Conservation (phyloP, 2,329 filamentous ascomycete genomes). For the Penicillium sp. region DNA sequence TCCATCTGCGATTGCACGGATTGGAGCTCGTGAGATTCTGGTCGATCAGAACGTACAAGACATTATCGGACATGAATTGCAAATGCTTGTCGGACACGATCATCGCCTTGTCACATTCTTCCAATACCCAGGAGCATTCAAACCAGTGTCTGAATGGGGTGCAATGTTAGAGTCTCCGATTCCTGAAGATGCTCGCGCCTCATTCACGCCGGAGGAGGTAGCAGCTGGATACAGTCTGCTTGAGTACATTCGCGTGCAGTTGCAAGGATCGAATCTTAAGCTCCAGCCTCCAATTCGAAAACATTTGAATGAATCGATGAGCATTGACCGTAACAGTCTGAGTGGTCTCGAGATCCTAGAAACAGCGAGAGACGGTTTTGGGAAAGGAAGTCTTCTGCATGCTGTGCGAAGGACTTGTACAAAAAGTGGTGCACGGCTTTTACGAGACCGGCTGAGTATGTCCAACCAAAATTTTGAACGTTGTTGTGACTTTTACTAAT, state of each 20-base stretch:
- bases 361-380: slow-evolving; percentile 70
- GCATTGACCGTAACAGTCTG: slow-evolving; percentile 84
- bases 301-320: slow-evolving; percentile 68
- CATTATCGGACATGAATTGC: slow-evolving; percentile 53
- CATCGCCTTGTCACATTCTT: slow-evolving; percentile 69
- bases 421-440: slow-evolving; percentile 74
- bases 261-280: slow-evolving; percentile 69
- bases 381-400: slow-evolving; percentile 78
- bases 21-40: slow-evolving; percentile 76
- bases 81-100: slow-evolving; percentile 63
- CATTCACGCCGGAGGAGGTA: slow-evolving; percentile 62
- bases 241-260: slow-evolving; percentile 68
- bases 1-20: slow-evolving; percentile 70
- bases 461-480: not conserved
- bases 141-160: slow-evolving; percentile 57
- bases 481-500: slow-evolving; percentile 9
- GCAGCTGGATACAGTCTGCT: slow-evolving; percentile 71
- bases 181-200: slow-evolving; percentile 41
- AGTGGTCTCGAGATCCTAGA: slow-evolving; percentile 78
- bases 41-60: slow-evolving; percentile 57
- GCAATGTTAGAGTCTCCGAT: slow-evolving; percentile 69
- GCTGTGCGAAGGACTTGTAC: slow-evolving; percentile 84
- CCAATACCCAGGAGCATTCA: slow-evolving; percentile 36
- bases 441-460: slow-evolving; percentile 72
- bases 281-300: slow-evolving; percentile 73